Evolutionary conservation across 2,329 filamentous ascomycete species (phyloP).

Genomic region (Colletotrichum aenigma): DNA sequence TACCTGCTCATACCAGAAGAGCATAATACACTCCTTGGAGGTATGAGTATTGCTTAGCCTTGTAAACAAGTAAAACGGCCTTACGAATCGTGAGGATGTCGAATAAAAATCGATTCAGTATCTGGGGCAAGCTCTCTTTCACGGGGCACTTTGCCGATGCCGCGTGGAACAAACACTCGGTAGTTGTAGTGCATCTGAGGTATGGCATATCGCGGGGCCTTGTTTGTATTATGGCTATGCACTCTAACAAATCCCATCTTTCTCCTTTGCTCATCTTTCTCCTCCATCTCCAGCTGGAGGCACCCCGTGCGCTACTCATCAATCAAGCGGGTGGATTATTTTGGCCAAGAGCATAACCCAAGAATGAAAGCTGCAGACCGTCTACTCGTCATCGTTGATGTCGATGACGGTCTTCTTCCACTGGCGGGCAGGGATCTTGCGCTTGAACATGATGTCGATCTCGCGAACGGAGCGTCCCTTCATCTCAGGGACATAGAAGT

Average conservation of each 20-base stretch:
- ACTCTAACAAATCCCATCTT: not conserved
- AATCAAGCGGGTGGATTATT: not conserved
- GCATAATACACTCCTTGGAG: not conserved
- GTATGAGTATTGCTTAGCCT: not conserved
- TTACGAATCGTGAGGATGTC: not conserved
- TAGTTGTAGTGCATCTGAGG: not conserved
- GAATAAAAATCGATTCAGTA: not conserved
- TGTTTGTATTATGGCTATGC: not conserved
- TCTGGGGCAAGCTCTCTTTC: not conserved
- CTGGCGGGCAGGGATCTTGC: conserved; percentile 56
- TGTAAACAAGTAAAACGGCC: not conserved
- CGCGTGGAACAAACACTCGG: not conserved
- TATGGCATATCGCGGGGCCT: not conserved
- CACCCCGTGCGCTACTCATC: not conserved
- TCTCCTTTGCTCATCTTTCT: not conserved
- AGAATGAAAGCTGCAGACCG: not conserved
- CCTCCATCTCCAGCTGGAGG: not conserved
- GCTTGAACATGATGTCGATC: conserved; percentile 64
- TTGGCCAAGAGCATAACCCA: not conserved
- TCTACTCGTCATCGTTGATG: conserved; percentile 66
- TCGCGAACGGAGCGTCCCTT: conserved; percentile 63
- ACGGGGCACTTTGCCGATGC: not conserved
- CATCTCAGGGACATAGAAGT: conserved; percentile 58
- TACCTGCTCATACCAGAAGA: not conserved
- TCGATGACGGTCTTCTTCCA: conserved; percentile 61